Evolutionary conservation across 495 filamentous ascomycete genomes (phyloP), one percentile per base, ranked within the genome.

Genomic region (Antarctomyces pellizariae): DNA sequence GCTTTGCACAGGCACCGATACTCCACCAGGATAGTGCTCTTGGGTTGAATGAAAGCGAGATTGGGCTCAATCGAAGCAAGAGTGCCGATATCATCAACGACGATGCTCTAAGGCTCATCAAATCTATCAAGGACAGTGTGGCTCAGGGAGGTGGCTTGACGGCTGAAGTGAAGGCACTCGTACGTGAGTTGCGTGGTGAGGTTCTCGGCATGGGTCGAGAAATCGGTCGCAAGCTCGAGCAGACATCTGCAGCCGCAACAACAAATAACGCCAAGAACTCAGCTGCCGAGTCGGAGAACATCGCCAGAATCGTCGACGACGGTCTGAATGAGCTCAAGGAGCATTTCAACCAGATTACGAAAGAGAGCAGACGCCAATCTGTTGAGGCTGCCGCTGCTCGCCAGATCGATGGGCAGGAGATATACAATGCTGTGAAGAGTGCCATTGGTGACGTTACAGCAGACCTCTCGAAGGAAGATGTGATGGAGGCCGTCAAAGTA

Each of bases 201-300:
- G 82, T 95, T 5, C 62, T 93, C 1, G 80, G 77, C 3, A 91
- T 93, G 84, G 79, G 80, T 3, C 57, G 80, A 30, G 71, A 91
- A 36, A 59, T 93, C 15, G 79, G 71, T 16, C 65, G 75, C n/a
- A 70, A 75, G 40, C 55, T 93, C 2, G 78, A 91, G 29, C 62
- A 76, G 22, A 54, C 60, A 1, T n/a, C n/a, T n/a, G 39, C 37
- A 30, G 61, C 67, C 16, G 42, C 45, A 17, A 44, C 47, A 16
- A 47, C 47, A 14, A 44, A 46, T 7, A 53, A 55, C 11, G 47
- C 53, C 7, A 59, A 59, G 19, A 52, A 58, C 25, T 51, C 61
- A 3, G 48, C 53, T 4, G 53, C 57, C 1, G 61, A 59, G 19
- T 59, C 64, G 19, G 71, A 71, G 15, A 75, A 91, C 35, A 63